These are phyloP conservation scores for Candida ficus DNA, from an alignment of 805 yeast genomes.

Conservation along the genomic window DNA sequence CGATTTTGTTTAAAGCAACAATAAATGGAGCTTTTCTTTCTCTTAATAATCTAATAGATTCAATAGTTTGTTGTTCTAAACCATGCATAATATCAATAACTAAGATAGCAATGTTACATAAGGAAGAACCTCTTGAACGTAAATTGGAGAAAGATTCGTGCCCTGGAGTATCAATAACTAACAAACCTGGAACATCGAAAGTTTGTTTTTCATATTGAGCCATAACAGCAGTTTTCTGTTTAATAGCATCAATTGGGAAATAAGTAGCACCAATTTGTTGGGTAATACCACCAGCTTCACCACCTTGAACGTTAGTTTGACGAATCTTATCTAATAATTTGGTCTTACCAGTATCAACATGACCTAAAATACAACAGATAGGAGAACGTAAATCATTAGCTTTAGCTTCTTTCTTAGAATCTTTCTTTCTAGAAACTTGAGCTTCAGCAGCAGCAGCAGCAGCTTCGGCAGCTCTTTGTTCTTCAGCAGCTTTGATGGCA, in stretches of 20 bases:
- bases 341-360: slow-evolving; percentile 99
- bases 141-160: slow-evolving; percentile 98
- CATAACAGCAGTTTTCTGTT: slow-evolving; percentile 89
- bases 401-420: slow-evolving; percentile 18
- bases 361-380: slow-evolving; percentile 98
- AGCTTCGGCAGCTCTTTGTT: slow-evolving; percentile 26
- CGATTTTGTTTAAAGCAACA: slow-evolving; percentile 96
- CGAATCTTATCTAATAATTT: slow-evolving; percentile 94
- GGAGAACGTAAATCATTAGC: slow-evolving; percentile 86
- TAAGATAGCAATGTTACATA: slow-evolving; percentile 98
- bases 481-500: slow-evolving; percentile 17
- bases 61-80: slow-evolving; percentile 94
- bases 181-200: slow-evolving; percentile 94
- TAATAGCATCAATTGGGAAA: slow-evolving; percentile 94
- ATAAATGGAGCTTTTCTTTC: slow-evolving; percentile 98
- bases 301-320: slow-evolving; percentile 99
- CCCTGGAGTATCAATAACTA: slow-evolving; percentile 98
- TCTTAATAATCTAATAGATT: slow-evolving; percentile 84
- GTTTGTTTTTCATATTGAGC: slow-evolving; percentile 75
- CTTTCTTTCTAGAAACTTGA: slow-evolving; percentile 22
- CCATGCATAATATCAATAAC: slow-evolving; percentile 99
- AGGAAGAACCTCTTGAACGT: slow-evolving; percentile 97
- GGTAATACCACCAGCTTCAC: slow-evolving; percentile 99
- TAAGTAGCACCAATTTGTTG: slow-evolving; percentile 99
- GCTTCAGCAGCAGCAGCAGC: slow-evolving; percentile 15